Evolutionary conservation across 1,139 yeast genomes (phyloP).

Genomic region (Lizanozyma gosingica): DNA sequence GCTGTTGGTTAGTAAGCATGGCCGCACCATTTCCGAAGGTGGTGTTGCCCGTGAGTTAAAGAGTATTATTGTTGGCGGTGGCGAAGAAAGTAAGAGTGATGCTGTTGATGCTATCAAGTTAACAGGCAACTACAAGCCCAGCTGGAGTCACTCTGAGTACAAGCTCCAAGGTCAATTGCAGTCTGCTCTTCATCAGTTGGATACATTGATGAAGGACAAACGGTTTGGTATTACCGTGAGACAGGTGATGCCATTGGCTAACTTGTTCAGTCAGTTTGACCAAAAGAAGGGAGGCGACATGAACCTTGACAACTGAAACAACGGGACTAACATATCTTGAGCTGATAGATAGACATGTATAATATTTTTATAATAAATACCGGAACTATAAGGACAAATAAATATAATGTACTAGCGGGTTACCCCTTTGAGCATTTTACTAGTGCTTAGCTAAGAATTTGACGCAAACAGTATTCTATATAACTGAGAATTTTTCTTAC

Average conservation of each 20-base stretch:
- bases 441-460: too few species aligned
- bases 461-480: too few species aligned
- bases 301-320: not conserved
- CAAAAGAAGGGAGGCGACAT: not conserved
- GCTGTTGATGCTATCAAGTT: slow-evolving; percentile 61
- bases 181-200: slow-evolving; percentile 45
- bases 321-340: not conserved
- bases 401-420: too few species aligned
- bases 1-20: slow-evolving; percentile 47
- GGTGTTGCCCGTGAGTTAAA: slow-evolving; percentile 69
- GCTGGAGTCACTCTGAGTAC: slow-evolving; percentile 78
- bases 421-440: too few species aligned
- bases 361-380: too few species aligned
- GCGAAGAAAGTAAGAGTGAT: slow-evolving; percentile 28
- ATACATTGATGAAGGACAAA: slow-evolving; percentile 50
- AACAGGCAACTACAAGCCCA: slow-evolving; percentile 73
- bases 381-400: too few species aligned
- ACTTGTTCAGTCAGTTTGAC: not conserved
- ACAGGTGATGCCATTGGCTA: not conserved
- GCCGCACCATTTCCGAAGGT: slow-evolving; percentile 28
- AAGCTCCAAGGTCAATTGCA: slow-evolving; percentile 40
- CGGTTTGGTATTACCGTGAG: slow-evolving; percentile 54
- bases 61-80: slow-evolving; percentile 54
- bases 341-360: too few species aligned
- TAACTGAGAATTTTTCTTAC: too few species aligned